Conservation (phyloP, 495 filamentous ascomycete genomes). For the Aspergillus cristatus region DNA sequence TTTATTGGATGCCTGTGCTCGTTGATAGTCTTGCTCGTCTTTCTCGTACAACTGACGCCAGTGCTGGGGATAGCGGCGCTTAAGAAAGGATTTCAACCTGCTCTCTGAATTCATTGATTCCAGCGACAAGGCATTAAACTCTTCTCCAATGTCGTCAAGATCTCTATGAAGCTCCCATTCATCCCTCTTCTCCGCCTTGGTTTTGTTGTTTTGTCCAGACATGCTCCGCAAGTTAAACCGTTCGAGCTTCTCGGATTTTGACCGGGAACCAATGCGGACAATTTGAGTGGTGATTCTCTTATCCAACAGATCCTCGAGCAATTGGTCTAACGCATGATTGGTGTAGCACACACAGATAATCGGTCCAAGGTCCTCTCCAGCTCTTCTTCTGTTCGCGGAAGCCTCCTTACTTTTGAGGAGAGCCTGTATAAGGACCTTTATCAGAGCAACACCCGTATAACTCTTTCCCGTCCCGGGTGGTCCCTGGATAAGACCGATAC, state of each 20-base stretch:
- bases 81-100: constrained; percentile 10
- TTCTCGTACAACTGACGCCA: constrained; percentile 19
- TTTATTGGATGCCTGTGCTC: constrained; percentile 17
- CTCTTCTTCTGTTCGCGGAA: constrained; percentile 42
- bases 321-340: constrained; percentile 67
- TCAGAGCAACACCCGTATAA: constrained; percentile 48
- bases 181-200: constrained; percentile 28
- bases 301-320: constrained; percentile 54
- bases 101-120: neutral
- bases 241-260: constrained; percentile 45
- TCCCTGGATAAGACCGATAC: constrained; percentile 63
- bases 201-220: constrained; percentile 17
- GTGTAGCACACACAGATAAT: constrained; percentile 62
- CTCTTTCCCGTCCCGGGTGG: constrained; percentile 77
- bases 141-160: constrained; percentile 8
- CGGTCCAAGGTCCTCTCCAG: constrained; percentile 43
- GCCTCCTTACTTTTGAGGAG: too few species aligned
- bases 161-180: constrained; percentile 6
- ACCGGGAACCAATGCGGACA: constrained; percentile 60
- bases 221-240: constrained; percentile 36
- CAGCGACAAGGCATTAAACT: constrained; percentile 5
- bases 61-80: constrained; percentile 6
- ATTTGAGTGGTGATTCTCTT: constrained; percentile 44
- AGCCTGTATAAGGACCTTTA: constrained; percentile 57
- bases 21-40: constrained; percentile 20